Base-by-base conservation (phyloP, 305 asterid genomes). In the Andrographis paniculata region DNA sequence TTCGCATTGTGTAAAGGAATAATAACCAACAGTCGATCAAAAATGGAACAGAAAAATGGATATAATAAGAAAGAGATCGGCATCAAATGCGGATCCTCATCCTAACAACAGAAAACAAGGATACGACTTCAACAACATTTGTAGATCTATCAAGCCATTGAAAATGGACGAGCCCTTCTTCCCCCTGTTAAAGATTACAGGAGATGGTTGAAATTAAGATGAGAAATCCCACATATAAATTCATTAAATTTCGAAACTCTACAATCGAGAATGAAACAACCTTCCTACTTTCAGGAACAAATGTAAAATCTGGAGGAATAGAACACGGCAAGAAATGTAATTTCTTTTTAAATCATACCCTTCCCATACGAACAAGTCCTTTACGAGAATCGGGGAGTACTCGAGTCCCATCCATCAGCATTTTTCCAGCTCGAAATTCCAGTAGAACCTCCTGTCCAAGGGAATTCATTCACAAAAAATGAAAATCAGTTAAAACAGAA, bases 401-500 rank as follows among this genome's bases (percentile, higher is more conserved):
- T 21, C 74, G 72, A 48, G 77, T 70, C 68, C 95, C 93, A 31
- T 84, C 84, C 85, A 81, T 52, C 47, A 59, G 77, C 99, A 91
- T 87, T 79, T 79, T 91, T 48, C 99, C 99, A 14, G 94, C 96
- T 43, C 91, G 93, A 58, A 91, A 91, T 63, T 87, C 94, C 71
- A 87, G 61, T 57, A 80, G 58, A 45, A 70, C 71, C 20, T 79
- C 87, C 99, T 91, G 75, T 51, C 33, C 52, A 66, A 50, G 47
- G 53, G 28, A 63, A 36, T 44, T n/a, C n/a, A n/a, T n/a, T n/a
- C n/a, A n/a, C n/a, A n/a, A n/a, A n/a, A n/a, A 42, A 20, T 23
- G 45, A 55, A 48, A 19, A 54, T 28, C 14, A 21, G 9, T 28
- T 6, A 6, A 28, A 45, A 48, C 52, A 58, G 39, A 63, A 31